Evolutionary conservation across 202 grass and related monocot genomes (phyloP).

Genomic region (Panicum virgatum): DNA sequence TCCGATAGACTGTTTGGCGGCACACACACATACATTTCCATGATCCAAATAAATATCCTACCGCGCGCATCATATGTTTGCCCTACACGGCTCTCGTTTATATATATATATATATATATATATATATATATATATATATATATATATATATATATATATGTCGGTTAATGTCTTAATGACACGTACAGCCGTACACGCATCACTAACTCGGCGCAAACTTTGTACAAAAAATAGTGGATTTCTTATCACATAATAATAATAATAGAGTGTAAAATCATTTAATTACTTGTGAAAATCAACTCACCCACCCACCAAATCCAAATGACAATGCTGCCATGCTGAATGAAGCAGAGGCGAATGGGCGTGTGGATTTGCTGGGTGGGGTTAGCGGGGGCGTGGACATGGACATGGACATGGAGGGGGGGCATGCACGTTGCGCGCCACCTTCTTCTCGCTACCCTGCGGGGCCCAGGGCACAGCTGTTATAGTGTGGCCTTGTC

Average conservation of each 20-base stretch:
- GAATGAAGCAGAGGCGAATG: not conserved
- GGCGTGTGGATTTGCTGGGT: slow-evolving; percentile 15
- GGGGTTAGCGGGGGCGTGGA: not conserved
- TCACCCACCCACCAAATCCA: not conserved
- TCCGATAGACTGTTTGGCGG: not conserved
- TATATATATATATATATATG: not conserved
- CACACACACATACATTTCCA: not conserved
- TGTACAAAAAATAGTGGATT: not conserved
- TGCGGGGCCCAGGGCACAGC: slow-evolving; percentile 63
- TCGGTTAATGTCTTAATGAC: not conserved
- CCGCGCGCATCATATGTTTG: not conserved
- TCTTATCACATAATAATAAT: not conserved
- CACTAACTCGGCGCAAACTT: not conserved
- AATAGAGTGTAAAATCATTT: not conserved
- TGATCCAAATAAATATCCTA: not conserved
- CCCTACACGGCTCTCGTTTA: not conserved
- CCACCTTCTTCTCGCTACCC: slow-evolving; percentile 53
- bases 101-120: not conserved
- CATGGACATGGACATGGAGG: no score
- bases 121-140: no score
- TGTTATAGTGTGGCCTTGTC: slow-evolving; percentile 84
- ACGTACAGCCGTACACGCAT: not conserved
- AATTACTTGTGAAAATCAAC: not conserved
- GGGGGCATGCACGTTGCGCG: slow-evolving; percentile 57
- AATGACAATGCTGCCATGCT: not conserved